phyloP scores from a whole-genome alignment of 225 moss, liverwort and hornwort genomes.

The Lunularia cruciata region DNA sequence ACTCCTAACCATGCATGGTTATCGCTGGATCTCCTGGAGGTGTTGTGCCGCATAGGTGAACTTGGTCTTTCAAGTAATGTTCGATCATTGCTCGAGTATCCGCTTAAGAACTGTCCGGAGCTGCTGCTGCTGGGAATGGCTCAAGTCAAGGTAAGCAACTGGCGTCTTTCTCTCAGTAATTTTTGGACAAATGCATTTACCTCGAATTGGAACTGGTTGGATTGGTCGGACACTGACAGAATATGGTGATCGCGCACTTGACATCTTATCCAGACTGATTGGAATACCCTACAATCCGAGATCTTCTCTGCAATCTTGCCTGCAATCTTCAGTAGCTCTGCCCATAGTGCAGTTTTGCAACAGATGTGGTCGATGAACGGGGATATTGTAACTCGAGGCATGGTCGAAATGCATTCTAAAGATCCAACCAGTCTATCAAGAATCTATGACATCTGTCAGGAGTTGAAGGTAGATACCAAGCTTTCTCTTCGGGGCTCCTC shows the following conservation, averaged over 20 bases:
- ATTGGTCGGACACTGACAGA: too few relatives aligned
- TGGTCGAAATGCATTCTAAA: slow-evolving; percentile 58
- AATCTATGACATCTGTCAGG: slow-evolving; percentile 65
- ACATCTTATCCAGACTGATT: slow-evolving; percentile 36
- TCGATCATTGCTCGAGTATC: slow-evolving; percentile 69
- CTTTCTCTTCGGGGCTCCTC: too few relatives aligned
- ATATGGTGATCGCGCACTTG: too few relatives aligned
- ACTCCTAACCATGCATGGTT: slow-evolving; percentile 80
- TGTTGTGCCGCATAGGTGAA: slow-evolving; percentile 77
- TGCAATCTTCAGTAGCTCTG: slow-evolving; percentile 44
- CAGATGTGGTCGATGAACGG: slow-evolving; percentile 72
- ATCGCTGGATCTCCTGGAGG: slow-evolving; percentile 78
- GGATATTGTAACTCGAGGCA: slow-evolving; percentile 52
- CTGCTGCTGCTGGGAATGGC: slow-evolving; percentile 78
- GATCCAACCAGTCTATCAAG: slow-evolving; percentile 52
- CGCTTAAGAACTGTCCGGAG: slow-evolving; percentile 68
- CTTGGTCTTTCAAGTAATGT: slow-evolving; percentile 64
- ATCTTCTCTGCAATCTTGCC: slow-evolving; percentile 39
- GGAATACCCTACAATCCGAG: slow-evolving; percentile 47
- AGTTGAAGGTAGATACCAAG: slow-evolving; percentile 54
- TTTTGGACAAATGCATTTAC: too few relatives aligned
- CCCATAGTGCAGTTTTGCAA: slow-evolving; percentile 48
- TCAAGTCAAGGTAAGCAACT: slow-evolving; percentile 55
- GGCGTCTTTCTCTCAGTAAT: not conserved
- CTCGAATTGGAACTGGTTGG: too few relatives aligned